phyloP scores from a whole-genome alignment of 345 rosid species.

The Salix caprea region DNA sequence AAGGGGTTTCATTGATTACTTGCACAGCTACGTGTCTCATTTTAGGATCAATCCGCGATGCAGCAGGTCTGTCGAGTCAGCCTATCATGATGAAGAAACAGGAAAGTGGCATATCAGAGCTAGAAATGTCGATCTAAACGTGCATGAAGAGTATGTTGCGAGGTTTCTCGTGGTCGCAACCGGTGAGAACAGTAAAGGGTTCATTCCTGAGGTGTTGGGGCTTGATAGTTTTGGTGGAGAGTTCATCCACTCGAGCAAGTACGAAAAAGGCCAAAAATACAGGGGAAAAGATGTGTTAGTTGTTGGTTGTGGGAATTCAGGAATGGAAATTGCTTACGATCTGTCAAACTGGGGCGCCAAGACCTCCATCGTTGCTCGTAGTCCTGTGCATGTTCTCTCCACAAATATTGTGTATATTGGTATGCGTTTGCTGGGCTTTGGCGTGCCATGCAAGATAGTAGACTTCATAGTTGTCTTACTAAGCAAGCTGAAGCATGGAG shows the following conservation, averaged over 20 bases:
- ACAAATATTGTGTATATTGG: conserved; percentile 20
- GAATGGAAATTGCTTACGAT: conserved; percentile 28
- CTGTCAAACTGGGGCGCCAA: neutral
- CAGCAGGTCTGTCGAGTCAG: conserved; percentile 3
- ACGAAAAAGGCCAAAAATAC: conserved; percentile 4
- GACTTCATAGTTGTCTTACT: conserved; percentile 10
- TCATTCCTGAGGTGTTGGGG: conserved; percentile 17
- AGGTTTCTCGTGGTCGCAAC: conserved; percentile 23
- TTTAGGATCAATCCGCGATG: conserved; percentile 2
- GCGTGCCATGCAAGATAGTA: conserved; percentile 14
- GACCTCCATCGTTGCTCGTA: conserved; percentile 10
- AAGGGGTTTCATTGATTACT: conserved; percentile 7
- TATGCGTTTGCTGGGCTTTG: conserved; percentile 22
- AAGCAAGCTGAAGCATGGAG: neutral
- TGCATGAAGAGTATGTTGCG: conserved; percentile 4
- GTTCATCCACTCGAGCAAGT: conserved; percentile 15
- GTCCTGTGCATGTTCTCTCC: conserved; percentile 23
- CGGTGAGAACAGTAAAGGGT: conserved; percentile 24
- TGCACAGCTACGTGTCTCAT: conserved; percentile 7
- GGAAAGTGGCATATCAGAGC: conserved; percentile 12
- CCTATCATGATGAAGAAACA: neutral
- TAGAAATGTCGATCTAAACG: neutral
- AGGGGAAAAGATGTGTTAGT: conserved; percentile 14
- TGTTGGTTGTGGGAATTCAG: conserved; percentile 31
- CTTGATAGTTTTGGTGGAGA: conserved; percentile 15